Percentiles rank a stretch among this genome's conserved stretches.
These are phyloP conservation scores for Talaromyces liani DNA, from an alignment of 495 filamentous ascomycete genomes.

Conservation along the genomic window DNA sequence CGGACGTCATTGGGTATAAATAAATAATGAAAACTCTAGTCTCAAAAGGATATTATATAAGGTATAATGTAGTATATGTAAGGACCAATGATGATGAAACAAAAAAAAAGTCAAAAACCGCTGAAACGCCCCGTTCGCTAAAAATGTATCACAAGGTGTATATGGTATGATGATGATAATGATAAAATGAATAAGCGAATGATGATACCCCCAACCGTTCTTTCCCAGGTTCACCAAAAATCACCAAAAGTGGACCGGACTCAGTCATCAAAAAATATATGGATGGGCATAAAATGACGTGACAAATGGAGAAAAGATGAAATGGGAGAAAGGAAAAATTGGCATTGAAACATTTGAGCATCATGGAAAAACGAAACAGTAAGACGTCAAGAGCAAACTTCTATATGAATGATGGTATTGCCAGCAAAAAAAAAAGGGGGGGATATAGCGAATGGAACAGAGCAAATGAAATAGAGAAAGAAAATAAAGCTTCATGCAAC, in stretches of 20 bases:
- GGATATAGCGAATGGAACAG: conserved; percentile 3
- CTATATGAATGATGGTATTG: not conserved
- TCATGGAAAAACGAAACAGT: not conserved
- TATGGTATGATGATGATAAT: conserved; percentile 17
- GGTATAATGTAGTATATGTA: not conserved
- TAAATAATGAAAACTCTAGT: not conserved
- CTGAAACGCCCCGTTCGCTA: not conserved
- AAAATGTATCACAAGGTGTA: not conserved
- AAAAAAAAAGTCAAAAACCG: not conserved
- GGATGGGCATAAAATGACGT: not conserved
- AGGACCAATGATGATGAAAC: not conserved
- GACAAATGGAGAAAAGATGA: not conserved
- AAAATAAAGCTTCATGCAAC: conserved; percentile 9
- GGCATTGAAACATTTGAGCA: not conserved
- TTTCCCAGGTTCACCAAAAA: not conserved
- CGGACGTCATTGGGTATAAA: no score
- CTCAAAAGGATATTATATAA: not conserved
- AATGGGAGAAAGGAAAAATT: not conserved
- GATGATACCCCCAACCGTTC: not conserved
- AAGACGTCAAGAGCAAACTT: not conserved
- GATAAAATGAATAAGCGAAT: conserved; percentile 15
- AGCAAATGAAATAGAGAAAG: conserved; percentile 14
- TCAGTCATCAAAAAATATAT: not conserved
- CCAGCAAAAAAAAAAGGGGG: not conserved
- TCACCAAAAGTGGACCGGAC: not conserved